Conservation (phyloP, 768 basidiomycete species). For the Zangia roseola region DNA sequence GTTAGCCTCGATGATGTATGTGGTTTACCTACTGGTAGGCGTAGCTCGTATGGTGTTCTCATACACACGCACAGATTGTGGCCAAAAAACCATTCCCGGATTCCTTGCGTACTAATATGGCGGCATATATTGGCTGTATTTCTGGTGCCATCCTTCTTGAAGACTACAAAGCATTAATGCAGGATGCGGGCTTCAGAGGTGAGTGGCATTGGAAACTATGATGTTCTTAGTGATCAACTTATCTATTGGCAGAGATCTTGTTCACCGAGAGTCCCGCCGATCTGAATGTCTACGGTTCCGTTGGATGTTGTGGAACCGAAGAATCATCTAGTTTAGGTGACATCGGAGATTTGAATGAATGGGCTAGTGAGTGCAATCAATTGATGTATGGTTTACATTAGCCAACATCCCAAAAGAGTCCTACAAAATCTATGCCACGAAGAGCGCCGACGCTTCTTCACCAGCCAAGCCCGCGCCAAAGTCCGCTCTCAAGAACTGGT, state of each 20-base stretch:
- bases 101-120: conserved; percentile 39
- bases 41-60: not conserved
- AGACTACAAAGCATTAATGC: conserved; percentile 39
- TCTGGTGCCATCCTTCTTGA: conserved; percentile 42
- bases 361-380: conserved; percentile 37
- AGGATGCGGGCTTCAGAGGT: conserved; percentile 44
- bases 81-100: conserved; percentile 46
- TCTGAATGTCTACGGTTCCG: conserved; percentile 36
- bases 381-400: not conserved
- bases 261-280: conserved; percentile 44
- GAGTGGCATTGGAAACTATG: not conserved
- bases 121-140: conserved; percentile 45
- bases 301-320: conserved; percentile 8
- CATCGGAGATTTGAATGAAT: conserved; percentile 41
- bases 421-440: conserved; percentile 47
- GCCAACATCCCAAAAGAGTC: conserved; percentile 35
- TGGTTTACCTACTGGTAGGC: not conserved
- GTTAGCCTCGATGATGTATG: conserved; percentile 51
- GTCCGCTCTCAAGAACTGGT: conserved; percentile 42
- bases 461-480: not conserved
- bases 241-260: conserved; percentile 33
- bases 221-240: not conserved
- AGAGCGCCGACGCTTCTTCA: conserved; percentile 22
- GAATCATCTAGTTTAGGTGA: not conserved
- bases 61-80: conserved; percentile 37